These are phyloP conservation scores for Porogramme epimiltina DNA, from an alignment of 1,284 basidiomycete species.

Conservation along the genomic window DNA sequence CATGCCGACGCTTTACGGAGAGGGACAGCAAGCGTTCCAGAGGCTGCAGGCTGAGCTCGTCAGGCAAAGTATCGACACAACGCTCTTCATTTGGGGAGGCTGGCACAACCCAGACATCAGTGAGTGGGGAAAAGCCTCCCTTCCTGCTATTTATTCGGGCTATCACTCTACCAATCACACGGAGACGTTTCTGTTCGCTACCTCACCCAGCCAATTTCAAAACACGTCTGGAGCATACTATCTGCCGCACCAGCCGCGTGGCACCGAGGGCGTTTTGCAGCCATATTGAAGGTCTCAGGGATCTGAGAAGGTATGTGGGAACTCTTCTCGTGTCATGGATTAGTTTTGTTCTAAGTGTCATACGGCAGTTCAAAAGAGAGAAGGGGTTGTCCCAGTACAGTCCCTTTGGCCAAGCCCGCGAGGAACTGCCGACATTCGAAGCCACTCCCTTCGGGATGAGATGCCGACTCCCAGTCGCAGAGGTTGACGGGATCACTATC, in stretches of 20 bases:
- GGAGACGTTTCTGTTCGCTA: background rate
- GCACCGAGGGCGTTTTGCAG: background rate
- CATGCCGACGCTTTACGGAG: slow-evolving; percentile 1
- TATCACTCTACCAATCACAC: background rate
- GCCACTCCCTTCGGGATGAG: background rate
- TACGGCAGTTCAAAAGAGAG: background rate
- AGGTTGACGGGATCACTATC: background rate
- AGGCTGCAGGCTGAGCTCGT: background rate
- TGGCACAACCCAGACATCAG: background rate
- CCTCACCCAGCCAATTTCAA: background rate
- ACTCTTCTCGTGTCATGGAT: background rate
- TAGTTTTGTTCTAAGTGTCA: background rate
- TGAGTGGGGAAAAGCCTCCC: background rate
- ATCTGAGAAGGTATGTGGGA: background rate
- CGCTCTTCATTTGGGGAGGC: background rate
- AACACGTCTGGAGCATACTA: background rate
- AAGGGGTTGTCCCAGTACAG: background rate
- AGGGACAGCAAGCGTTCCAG: background rate
- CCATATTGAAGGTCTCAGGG: background rate
- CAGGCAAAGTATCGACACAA: background rate
- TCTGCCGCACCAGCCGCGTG: background rate
- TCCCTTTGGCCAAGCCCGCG: background rate
- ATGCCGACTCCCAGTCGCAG: background rate
- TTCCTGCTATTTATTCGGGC: background rate
- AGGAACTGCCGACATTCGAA: background rate